Evolutionary conservation across 345 rosid genomes (phyloP), one percentile per base, ranked within the genome.

Genomic region (Laguncularia racemosa): DNA sequence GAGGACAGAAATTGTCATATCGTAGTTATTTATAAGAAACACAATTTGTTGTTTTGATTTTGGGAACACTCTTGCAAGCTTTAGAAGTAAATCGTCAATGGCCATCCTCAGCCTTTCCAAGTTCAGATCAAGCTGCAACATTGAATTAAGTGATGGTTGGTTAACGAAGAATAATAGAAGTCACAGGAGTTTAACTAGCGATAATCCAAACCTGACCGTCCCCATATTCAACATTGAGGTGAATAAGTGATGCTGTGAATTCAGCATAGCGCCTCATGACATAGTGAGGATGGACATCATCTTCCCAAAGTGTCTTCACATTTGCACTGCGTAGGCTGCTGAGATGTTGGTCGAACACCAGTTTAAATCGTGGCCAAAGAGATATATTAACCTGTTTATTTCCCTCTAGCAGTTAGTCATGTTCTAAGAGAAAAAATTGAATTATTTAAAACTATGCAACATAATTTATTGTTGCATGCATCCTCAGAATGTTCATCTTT

Each of bases 191-290:
- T 12, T 0, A 58, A 46, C 14, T 16, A 9, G 28, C 16, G 0
- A 52, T 44, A 64, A 6, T 33, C 58, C 79, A 53, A 50, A 93
- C 97, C 95, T 93, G 99, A 50, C 97, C 97, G 71, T 93, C 97
- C 58, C 97, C 96, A 75, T 85, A 85, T 70, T 82, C 97, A 57
- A 87, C 86, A 75, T 93, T 93, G 50, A 93, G 86, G 66, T 89
- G 97, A 73, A 89, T 89, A 68, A 93, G 96, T 19, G 99, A 93
- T 55, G 96, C 97, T 7, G 96, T 87, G 66, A 89, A 93, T 74
- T 89, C 99, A 50, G 99, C 99, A 62, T 93, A 93, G 56, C 96
- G 99, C 75, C 99, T 84, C 97, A 87, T 89, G 60, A 93, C 97
- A 82, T 89, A 93, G 66, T 93, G 99, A 71, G 99, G 96, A 77